A percentile compares a stretch with the other conserved stretches of the same genome.
phyloP scores from a whole-genome alignment of 2,329 filamentous ascomycete genomes.

The Colletotrichum filicis region DNA sequence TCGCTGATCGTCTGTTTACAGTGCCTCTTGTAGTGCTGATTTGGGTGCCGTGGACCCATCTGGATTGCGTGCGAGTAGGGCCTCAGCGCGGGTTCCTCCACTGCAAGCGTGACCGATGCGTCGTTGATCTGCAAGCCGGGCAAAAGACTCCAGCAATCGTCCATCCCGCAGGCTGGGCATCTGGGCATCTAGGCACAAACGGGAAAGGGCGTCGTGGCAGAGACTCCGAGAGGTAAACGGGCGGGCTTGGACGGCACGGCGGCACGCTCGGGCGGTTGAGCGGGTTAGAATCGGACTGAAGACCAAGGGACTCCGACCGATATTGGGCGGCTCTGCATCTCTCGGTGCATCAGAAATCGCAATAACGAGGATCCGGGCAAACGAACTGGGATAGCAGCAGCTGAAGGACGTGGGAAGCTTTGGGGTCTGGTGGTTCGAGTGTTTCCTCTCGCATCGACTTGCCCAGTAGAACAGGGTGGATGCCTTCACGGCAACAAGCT shows the following conservation, averaged over 20 bases:
- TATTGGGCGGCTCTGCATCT: constrained; percentile 20
- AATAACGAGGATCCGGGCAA: background rate
- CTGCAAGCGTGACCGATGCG: background rate
- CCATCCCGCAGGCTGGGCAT: constrained; percentile 22
- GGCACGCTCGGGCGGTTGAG: constrained; percentile 27
- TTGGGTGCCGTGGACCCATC: background rate
- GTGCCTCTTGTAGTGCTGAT: background rate
- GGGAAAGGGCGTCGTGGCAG: background rate
- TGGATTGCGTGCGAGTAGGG: background rate
- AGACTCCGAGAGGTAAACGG: background rate
- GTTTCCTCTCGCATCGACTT: constrained; percentile 26
- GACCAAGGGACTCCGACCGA: background rate
- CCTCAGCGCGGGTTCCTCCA: background rate
- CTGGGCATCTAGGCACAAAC: constrained; percentile 12
- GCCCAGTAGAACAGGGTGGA: constrained; percentile 14
- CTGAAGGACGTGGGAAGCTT: background rate
- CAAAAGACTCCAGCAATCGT: constrained; percentile 19
- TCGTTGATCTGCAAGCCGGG: constrained; percentile 16
- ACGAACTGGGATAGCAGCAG: background rate
- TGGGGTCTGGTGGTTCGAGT: background rate
- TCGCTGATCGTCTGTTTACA: constrained; percentile 12
- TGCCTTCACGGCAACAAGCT: constrained; percentile 2
- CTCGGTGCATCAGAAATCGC: background rate
- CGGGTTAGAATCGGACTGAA: constrained; percentile 18
- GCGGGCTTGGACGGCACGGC: constrained; percentile 29